Base-by-base conservation (phyloP, 2,329 filamentous ascomycete genomes). In the Aureobasidium sp. region DNA sequence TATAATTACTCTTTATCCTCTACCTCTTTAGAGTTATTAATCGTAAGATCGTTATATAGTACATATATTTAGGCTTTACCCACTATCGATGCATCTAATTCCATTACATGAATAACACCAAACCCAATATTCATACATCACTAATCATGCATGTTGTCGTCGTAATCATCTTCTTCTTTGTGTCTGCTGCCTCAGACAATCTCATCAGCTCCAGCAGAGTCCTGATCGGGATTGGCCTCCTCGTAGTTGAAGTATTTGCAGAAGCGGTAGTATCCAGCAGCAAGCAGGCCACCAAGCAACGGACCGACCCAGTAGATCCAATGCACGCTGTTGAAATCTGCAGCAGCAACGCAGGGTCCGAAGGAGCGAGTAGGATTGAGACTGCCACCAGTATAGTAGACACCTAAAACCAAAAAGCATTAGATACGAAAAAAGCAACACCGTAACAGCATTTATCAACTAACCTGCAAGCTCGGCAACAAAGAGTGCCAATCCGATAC, bases 281-380 rank as follows among this genome's bases (percentile, higher is more conserved):
- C 55, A 25, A 64, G 12, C 2, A 58, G 14, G 3, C 57, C 57
- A 8, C 62, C 62, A 1, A 64, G 35, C 41, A 59, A 55, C 1
- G 62, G 62, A 0, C 62, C 62, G 14, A 64, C 41, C 60, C 58
- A 62, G 56, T 62, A 60, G 34, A 66, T 66, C 61, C 63, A 68
- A 50, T 64, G 63, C 30, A 64, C 63, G 11, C 55, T 51, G 14
- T 63, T 56, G 48, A 67, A 68, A 10, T 51, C 55, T 2, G 55
- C 58, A 17, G 56, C 58, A 6, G 60, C 64, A 14, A 67, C 64
- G 40, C 60, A 63, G 14, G 65, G 64, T 2, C 63, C 66, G 38
- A 68, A 66, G 14, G 60, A 62, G 16, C 66, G 61, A 22, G 65
- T 63, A 21, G 66, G 65, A 45, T 67, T 68, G 14, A 68, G 57